Percentiles rank a stretch among this genome's conserved stretches.
phyloP scores from a whole-genome alignment of 108 stramenopile genomes.

The Discostella pseudostelligera region DNA sequence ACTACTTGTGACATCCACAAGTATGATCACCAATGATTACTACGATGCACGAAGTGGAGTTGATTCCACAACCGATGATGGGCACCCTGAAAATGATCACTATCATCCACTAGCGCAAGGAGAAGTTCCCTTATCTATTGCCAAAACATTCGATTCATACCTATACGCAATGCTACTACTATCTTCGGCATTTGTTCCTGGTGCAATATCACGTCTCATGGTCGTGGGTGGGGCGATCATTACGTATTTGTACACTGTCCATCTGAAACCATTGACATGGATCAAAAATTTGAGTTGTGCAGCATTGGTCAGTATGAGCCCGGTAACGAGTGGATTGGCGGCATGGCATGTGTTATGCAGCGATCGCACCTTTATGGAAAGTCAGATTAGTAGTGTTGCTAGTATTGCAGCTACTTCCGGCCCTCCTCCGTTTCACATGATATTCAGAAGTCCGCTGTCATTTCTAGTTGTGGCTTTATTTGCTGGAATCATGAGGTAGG shows the following conservation, averaged over 20 bases:
- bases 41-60: conserved; percentile 65
- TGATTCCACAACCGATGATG: too few relatives aligned
- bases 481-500: conserved; percentile 41
- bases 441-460: conserved; percentile 23
- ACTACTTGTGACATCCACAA: conserved; percentile 59
- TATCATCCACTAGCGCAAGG: conserved; percentile 39
- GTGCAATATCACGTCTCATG: conserved; percentile 52
- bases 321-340: conserved; percentile 59
- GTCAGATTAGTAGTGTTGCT: too few relatives aligned
- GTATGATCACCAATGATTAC: conserved; percentile 84
- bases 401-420: too few relatives aligned
- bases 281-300: conserved; percentile 78
- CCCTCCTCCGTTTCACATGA: conserved; percentile 6
- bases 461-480: conserved; percentile 35
- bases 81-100: conserved; percentile 14
- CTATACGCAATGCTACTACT: conserved; percentile 52
- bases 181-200: conserved; percentile 59
- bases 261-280: conserved; percentile 77
- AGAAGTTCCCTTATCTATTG: conserved; percentile 34
- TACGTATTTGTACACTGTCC: conserved; percentile 70
- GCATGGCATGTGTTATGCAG: conserved; percentile 30
- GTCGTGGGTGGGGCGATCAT: conserved; percentile 59
- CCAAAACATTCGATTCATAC: conserved; percentile 49
- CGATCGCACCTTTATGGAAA: neutral
- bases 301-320: conserved; percentile 55